Base-by-base conservation (phyloP, 148 eudicot species). In the Chenopodium suecicum region DNA sequence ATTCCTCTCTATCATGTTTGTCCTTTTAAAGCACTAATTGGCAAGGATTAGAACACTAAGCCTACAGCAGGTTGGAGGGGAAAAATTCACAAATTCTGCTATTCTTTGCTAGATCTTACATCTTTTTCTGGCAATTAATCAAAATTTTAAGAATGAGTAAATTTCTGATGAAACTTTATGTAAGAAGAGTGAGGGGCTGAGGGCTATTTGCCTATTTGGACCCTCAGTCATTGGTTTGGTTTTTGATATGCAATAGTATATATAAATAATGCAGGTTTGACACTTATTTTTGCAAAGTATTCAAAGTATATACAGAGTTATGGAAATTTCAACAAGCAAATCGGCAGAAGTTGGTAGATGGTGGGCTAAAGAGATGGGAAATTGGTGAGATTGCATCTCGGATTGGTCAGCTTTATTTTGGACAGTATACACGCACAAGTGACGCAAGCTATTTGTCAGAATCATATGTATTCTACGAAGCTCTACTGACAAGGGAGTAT, bases 251-350 rank as follows among this genome's bases (percentile, higher is more conserved):
- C 41, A 58, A 27, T 60, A 69, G 27, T n/a, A 4, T 66, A 22
- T 16, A 47, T 12, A 12, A 19, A 17, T 76, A 50, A 62, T 78
- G 79, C 87, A 94, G 98, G 91, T 92, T 91, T 80, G 97, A 92
- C 83, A 91, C 95, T 1, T 94, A 94, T 82, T 94, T 94, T 82
- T 91, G 85, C 82, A 94, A 94, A 84, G 94, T 94, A 63, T 92
- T 94, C 83, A 92, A 94, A 87, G 91, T 90, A 44, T 94, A 94
- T 80, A 94, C 98, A 65, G 92, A 94, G 56, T 78, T 94, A 62
- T 94, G 98, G 98, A 94, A 94, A 85, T 93, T 90, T 85, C 98
- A 94, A 71, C 98, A 94, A 87, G 97, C 92, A 86, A 94, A 94
- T 86, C 88, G 98, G 34, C 95, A 91, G 82, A 91, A 88, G 85